A percentile compares a stretch with the other conserved stretches of the same genome.
phyloP scores from a whole-genome alignment of 2,329 filamentous ascomycete genomes.

The Pseudopithomyces maydicus region DNA sequence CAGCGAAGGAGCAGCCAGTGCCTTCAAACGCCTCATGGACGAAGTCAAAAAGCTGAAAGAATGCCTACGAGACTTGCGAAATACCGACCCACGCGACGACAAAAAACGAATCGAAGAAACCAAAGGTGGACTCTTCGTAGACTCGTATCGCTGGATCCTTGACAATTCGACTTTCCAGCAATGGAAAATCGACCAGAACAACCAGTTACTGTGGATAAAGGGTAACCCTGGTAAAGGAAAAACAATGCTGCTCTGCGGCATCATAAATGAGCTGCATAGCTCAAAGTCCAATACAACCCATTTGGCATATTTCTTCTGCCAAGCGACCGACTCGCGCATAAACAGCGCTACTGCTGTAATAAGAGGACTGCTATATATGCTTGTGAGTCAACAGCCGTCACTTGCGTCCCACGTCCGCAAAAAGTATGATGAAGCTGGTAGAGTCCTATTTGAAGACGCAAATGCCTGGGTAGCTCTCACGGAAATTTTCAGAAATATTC shows the following conservation, averaged over 20 bases:
- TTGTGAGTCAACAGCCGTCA: background rate
- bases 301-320: conserved; percentile 1
- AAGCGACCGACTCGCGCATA: too few relatives aligned
- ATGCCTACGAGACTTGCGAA: background rate
- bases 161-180: background rate
- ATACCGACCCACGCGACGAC: background rate
- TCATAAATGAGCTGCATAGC: background rate
- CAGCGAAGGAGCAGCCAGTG: background rate
- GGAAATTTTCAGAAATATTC: background rate
- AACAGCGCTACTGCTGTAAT: too few relatives aligned
- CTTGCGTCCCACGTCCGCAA: background rate
- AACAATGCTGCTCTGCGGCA: conserved; percentile 1
- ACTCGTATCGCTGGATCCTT: background rate
- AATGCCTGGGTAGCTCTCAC: background rate
- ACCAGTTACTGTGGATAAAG: background rate
- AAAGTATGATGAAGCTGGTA: background rate
- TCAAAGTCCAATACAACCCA: background rate
- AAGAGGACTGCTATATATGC: background rate
- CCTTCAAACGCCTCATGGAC: background rate
- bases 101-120: background rate
- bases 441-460: background rate
- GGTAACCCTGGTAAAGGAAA: background rate
- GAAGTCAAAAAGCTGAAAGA: background rate
- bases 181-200: background rate
- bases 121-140: background rate